A percentile compares a stretch with the other conserved stretches of the same genome.
These are phyloP conservation scores for Fomitopsis pinicola DNA, from an alignment of 1,284 basidiomycete species.

Conservation along the genomic window DNA sequence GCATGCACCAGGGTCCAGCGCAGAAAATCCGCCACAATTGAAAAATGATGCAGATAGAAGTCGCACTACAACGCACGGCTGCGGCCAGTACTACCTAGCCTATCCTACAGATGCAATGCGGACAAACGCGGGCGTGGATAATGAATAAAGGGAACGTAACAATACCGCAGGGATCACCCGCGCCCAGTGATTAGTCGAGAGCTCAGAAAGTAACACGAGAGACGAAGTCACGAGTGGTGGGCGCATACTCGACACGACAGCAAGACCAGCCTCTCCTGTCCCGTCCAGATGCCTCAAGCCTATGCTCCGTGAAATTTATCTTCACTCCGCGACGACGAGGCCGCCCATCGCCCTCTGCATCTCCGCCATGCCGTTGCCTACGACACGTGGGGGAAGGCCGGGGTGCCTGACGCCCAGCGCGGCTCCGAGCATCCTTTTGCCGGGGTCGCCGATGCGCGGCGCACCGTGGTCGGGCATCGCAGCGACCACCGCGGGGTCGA, in stretches of 20 bases:
- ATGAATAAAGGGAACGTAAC: conserved; percentile 12
- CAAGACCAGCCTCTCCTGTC: not conserved
- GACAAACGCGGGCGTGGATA: not conserved
- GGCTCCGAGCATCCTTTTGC: conserved; percentile 79
- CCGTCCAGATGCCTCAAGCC: not conserved
- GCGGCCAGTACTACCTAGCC: not conserved
- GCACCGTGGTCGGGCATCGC: conserved; percentile 34
- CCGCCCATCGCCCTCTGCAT: conserved; percentile 76
- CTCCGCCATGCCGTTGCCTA: conserved; percentile 66
- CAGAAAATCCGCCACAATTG: no score
- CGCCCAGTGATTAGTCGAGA: conserved; percentile 9
- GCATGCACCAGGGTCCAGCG: no score
- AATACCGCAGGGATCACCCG: conserved; percentile 21
- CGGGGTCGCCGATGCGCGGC: conserved; percentile 76
- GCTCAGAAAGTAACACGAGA: not conserved
- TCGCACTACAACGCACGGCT: not conserved
- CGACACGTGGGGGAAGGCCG: conserved; percentile 53
- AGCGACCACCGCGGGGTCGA: conserved; percentile 65
- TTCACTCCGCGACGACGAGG: conserved; percentile 67
- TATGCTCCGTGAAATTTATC: conserved; percentile 18
- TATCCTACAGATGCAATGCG: not conserved
- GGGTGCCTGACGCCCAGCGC: conserved; percentile 79
- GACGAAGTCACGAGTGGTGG: not conserved
- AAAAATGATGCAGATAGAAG: not conserved
- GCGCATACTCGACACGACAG: conserved; percentile 6